A percentile compares a stretch with the other conserved stretches of the same genome.
Evolutionary conservation across 2,329 filamentous ascomycete species (phyloP).

Genomic region (Parascedosporium putredinis): DNA sequence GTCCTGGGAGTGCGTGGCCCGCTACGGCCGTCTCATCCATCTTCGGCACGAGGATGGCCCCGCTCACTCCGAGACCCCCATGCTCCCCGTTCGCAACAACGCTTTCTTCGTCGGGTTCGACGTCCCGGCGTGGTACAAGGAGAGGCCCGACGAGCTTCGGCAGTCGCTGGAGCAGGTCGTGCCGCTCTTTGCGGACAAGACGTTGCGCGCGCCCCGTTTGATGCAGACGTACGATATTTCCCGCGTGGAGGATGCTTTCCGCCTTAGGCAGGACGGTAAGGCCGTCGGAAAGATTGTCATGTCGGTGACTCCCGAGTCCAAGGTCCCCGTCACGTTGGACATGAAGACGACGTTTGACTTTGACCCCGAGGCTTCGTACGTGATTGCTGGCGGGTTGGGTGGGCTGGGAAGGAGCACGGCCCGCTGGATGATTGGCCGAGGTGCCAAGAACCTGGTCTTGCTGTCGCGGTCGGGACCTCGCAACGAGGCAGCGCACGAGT

Average conservation of each 20-base stretch:
- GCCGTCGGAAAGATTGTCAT: constrained; percentile 14
- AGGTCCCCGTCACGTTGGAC: not conserved
- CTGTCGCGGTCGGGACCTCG: too few relatives aligned
- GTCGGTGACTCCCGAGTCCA: constrained; percentile 1
- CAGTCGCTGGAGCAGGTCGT: constrained; percentile 2
- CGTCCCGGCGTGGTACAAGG: constrained; percentile 13
- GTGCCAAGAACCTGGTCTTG: constrained; percentile 19
- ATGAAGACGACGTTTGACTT: not conserved
- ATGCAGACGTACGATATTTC: constrained; percentile 15
- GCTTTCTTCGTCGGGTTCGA: constrained; percentile 32
- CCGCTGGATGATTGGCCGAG: constrained; percentile 11
- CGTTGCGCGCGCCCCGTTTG: constrained; percentile 12
- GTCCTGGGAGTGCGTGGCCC: constrained; percentile 24
- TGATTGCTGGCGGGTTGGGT: constrained; percentile 16
- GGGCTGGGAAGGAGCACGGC: constrained; percentile 15
- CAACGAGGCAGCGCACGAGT: too few relatives aligned
- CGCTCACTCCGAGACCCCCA: constrained; percentile 14
- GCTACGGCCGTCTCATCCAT: constrained; percentile 24
- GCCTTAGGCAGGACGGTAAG: constrained; percentile 11
- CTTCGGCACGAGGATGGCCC: constrained; percentile 22
- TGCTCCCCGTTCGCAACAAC: constrained; percentile 24
- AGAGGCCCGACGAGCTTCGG: not conserved
- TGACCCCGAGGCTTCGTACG: constrained; percentile 11
- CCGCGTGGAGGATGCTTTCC: not conserved
- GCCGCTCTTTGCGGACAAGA: constrained; percentile 1